Conservation (phyloP, 768 basidiomycete species). For the Pisolithus marmoratus region DNA sequence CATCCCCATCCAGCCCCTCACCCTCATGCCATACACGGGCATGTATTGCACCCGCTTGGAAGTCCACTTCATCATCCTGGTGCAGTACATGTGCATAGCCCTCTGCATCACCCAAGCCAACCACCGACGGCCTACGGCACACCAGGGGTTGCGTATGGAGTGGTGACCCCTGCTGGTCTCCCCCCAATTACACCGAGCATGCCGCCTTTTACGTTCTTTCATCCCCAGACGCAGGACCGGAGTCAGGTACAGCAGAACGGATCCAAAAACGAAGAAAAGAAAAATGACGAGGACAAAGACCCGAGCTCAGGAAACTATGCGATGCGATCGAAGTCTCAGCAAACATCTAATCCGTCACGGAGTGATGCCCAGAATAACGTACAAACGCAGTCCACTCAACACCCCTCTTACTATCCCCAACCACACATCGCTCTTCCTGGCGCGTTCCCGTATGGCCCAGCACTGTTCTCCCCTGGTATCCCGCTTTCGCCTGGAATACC, state of each 20-base stretch:
- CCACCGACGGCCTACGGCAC: slow-evolving; percentile 10
- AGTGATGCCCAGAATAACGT: not conserved
- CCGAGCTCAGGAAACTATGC: slow-evolving; percentile 7
- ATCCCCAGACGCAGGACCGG: slow-evolving; percentile 34
- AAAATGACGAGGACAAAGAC: slow-evolving; percentile 1
- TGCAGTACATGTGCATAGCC: slow-evolving; percentile 24
- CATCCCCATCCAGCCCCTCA: slow-evolving; percentile 17
- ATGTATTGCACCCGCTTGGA: slow-evolving; percentile 23
- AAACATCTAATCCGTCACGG: not conserved
- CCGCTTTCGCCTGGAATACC: slow-evolving; percentile 27
- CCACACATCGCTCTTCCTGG: slow-evolving; percentile 13
- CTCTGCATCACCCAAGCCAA: slow-evolving; percentile 26
- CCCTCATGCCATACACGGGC: not conserved
- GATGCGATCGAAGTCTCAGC: slow-evolving; percentile 5
- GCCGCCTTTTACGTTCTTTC: slow-evolving; percentile 88
- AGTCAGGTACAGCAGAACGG: slow-evolving; percentile 14
- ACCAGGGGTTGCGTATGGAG: slow-evolving; percentile 23
- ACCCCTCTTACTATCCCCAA: slow-evolving; percentile 7
- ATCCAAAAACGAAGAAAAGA: not conserved
- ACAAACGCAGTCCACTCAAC: not conserved
- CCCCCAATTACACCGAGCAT: slow-evolving; percentile 95
- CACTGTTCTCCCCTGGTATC: slow-evolving; percentile 26
- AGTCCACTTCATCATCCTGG: slow-evolving; percentile 27
- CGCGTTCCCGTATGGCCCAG: slow-evolving; percentile 17
- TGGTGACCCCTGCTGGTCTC: slow-evolving; percentile 72